phyloP scores from a whole-genome alignment of 1,284 basidiomycete species.

The Meripilus lineatus region DNA sequence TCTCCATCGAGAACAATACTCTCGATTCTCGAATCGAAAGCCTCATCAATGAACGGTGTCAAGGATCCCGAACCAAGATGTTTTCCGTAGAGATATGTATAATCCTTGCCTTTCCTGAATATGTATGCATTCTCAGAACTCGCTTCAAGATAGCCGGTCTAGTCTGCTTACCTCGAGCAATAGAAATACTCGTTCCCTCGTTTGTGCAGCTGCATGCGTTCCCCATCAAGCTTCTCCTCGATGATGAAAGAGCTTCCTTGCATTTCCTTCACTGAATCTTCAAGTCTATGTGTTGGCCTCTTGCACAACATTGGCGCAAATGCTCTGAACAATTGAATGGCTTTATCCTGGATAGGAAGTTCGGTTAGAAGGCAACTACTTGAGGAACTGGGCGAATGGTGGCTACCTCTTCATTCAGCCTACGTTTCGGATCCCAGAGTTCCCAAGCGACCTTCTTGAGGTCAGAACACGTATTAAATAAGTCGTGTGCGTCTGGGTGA shows the following conservation, averaged over 20 bases:
- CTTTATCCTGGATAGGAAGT: slow-evolving; percentile 57
- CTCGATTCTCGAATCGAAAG: slow-evolving; percentile 71
- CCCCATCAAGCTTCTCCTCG: slow-evolving; percentile 95
- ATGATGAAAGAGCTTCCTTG: slow-evolving; percentile 72
- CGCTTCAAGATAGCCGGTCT: background rate
- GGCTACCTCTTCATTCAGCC: slow-evolving; percentile 58
- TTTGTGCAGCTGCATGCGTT: slow-evolving; percentile 92
- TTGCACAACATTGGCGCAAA: slow-evolving; percentile 94
- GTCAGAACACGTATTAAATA: slow-evolving; percentile 94
- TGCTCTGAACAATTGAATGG: slow-evolving; percentile 73
- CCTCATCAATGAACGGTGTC: slow-evolving; percentile 76
- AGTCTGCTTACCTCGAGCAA: slow-evolving; percentile 65
- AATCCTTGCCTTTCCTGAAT: slow-evolving; percentile 85
- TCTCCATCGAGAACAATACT: slow-evolving; percentile 93
- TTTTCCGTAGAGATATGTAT: slow-evolving; percentile 88
- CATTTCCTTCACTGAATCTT: slow-evolving; percentile 82
- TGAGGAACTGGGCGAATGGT: background rate
- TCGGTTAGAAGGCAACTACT: background rate
- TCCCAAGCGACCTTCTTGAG: slow-evolving; percentile 87
- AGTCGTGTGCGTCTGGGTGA: slow-evolving; percentile 85
- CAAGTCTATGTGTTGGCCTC: slow-evolving; percentile 73
- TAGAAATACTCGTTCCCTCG: slow-evolving; percentile 86
- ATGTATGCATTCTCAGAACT: too few species aligned
- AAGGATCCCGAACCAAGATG: slow-evolving; percentile 77
- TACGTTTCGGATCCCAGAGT: slow-evolving; percentile 58